These are phyloP conservation scores for Phialophora verrucosa DNA, from an alignment of 2,329 filamentous ascomycete genomes.

Conservation along the genomic window DNA sequence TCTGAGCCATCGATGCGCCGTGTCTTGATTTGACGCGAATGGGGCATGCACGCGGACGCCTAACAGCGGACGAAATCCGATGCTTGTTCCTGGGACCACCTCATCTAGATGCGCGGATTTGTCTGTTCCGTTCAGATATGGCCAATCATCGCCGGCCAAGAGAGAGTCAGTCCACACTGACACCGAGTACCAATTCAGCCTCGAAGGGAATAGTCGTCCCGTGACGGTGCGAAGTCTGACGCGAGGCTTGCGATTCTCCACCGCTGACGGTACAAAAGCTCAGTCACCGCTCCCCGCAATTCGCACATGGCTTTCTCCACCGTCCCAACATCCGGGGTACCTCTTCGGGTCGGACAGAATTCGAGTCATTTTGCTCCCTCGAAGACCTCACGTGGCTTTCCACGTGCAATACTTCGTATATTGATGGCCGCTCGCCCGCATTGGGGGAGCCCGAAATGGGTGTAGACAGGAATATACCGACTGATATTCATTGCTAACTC, in stretches of 20 bases:
- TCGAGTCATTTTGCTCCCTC: conserved; percentile 14
- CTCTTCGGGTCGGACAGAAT: conserved; percentile 2
- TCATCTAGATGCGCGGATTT: not conserved
- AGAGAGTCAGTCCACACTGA: conserved; percentile 12
- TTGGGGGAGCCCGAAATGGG: not conserved
- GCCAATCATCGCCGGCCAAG: not conserved
- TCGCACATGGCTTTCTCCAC: conserved; percentile 10
- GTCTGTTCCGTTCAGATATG: not conserved
- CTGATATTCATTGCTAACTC: not conserved
- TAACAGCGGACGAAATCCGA: not conserved
- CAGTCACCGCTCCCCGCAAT: conserved; percentile 9
- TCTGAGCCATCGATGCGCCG: too few species aligned
- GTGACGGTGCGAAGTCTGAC: conserved; percentile 18
- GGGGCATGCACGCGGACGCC: not conserved
- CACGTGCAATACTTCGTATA: not conserved
- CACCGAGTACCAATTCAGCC: conserved; percentile 5
- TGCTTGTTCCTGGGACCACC: too few species aligned
- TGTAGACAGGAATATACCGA: not conserved
- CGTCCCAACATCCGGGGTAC: not conserved
- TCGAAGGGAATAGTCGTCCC: not conserved
- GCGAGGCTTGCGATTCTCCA: conserved; percentile 8
- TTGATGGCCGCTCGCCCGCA: not conserved
- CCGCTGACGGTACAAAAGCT: conserved; percentile 25
- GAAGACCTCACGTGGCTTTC: not conserved
- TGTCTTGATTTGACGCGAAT: not conserved